These are phyloP conservation scores for Suillus luteus DNA, from an alignment of 768 basidiomycete genomes.

Conservation along the genomic window DNA sequence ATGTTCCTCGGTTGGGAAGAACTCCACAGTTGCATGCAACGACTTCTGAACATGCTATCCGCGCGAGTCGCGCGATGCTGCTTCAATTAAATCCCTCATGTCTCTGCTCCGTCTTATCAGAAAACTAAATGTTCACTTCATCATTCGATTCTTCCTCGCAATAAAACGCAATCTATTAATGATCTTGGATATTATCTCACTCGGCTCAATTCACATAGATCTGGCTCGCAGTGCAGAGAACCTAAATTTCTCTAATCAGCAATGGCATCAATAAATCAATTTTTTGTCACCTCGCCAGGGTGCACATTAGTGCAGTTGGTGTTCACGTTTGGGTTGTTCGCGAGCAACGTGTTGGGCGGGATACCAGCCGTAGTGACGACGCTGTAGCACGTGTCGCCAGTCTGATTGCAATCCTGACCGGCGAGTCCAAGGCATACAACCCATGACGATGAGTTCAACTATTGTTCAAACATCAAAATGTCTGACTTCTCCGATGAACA, in stretches of 20 bases:
- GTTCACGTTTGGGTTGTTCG: constrained; percentile 70
- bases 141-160: neutral
- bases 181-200: neutral
- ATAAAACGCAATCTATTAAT: neutral
- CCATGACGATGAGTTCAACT: constrained; percentile 16
- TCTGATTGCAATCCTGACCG: constrained; percentile 54
- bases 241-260: constrained; percentile 9
- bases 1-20: no score
- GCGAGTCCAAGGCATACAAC: constrained; percentile 56
- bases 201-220: neutral
- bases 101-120: neutral
- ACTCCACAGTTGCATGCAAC: no score
- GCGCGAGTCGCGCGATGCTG: no score
- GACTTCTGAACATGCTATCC: no score
- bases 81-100: neutral
- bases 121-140: neutral
- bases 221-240: constrained; percentile 28
- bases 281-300: constrained; percentile 50
- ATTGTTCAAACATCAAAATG: neutral
- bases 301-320: constrained; percentile 54
- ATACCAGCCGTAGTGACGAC: constrained; percentile 47
- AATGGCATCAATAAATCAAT: neutral
- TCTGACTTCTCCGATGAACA: constrained; percentile 50
- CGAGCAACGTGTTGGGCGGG: constrained; percentile 44
- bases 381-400: constrained; percentile 51